These are phyloP conservation scores for Pulveroboletus sp. DNA, from an alignment of 768 basidiomycete genomes.

Conservation along the genomic window DNA sequence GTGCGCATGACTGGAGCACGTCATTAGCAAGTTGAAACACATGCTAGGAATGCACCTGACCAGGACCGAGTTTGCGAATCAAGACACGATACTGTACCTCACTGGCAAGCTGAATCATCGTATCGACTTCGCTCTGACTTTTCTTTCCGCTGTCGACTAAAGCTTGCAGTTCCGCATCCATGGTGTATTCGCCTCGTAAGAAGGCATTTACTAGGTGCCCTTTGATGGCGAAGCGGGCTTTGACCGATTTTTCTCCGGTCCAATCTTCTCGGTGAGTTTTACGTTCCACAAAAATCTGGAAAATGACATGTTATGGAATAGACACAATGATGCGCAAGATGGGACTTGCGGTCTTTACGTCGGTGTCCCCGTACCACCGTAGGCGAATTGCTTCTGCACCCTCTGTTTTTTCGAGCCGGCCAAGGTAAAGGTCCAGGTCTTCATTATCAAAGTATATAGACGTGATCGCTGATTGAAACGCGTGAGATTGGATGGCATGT, in stretches of 20 bases:
- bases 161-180: constrained; percentile 90
- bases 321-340: background rate
- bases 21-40: background rate
- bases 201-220: constrained; percentile 93
- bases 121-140: constrained; percentile 84
- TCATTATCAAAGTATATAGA: constrained; percentile 98
- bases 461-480: constrained; percentile 67
- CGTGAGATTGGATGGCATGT: background rate
- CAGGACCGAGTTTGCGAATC: constrained; percentile 78
- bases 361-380: constrained; percentile 94
- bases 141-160: constrained; percentile 90
- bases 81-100: constrained; percentile 93
- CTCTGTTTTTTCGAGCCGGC: constrained; percentile 96
- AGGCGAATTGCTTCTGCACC: constrained; percentile 96
- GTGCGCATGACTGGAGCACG: constrained; percentile 79
- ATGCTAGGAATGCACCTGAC: constrained; percentile 39
- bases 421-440: constrained; percentile 92
- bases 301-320: background rate
- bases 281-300: constrained; percentile 81
- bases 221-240: constrained; percentile 93
- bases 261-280: constrained; percentile 97
- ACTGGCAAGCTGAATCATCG: constrained; percentile 94
- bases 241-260: constrained; percentile 99
- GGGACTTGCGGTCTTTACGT: constrained; percentile 66
- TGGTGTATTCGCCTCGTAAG: constrained; percentile 83